phyloP scores from a whole-genome alignment of 768 basidiomycete species.

The Tricholoma flavovirens region DNA sequence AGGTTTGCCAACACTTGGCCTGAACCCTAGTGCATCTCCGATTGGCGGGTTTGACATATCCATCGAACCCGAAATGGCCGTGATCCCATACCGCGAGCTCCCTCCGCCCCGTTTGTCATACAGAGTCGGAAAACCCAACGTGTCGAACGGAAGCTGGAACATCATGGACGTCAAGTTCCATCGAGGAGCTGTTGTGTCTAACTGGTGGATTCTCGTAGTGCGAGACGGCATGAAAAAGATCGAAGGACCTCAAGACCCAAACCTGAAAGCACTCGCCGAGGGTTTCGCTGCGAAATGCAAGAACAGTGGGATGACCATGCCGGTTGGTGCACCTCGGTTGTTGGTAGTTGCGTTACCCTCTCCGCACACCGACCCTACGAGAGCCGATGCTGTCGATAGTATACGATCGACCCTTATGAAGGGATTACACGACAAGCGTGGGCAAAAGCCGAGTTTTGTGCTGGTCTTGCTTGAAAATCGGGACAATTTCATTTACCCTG shows the following conservation, averaged over 20 bases:
- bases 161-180: constrained; percentile 69
- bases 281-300: constrained; percentile 53
- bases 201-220: constrained; percentile 67
- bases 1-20: constrained; percentile 54
- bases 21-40: constrained; percentile 32
- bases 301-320: constrained; percentile 53
- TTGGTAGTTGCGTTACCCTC: constrained; percentile 28
- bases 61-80: constrained; percentile 53
- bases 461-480: constrained; percentile 62
- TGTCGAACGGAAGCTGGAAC: constrained; percentile 70
- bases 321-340: constrained; percentile 28
- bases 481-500: constrained; percentile 77
- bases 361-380: constrained; percentile 24
- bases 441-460: constrained; percentile 51
- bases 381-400: constrained; percentile 28
- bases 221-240: constrained; percentile 40
- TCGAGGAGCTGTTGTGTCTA: constrained; percentile 39
- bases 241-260: constrained; percentile 35
- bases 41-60: constrained; percentile 52
- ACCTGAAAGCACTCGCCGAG: constrained; percentile 37
- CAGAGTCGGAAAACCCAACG: constrained; percentile 35
- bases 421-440: constrained; percentile 15
- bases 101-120: constrained; percentile 55
- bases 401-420: constrained; percentile 39
- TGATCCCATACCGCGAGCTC: constrained; percentile 62